phyloP scores from a whole-genome alignment of 306 rosid genomes.

The Pterocarpus santalinus region DNA sequence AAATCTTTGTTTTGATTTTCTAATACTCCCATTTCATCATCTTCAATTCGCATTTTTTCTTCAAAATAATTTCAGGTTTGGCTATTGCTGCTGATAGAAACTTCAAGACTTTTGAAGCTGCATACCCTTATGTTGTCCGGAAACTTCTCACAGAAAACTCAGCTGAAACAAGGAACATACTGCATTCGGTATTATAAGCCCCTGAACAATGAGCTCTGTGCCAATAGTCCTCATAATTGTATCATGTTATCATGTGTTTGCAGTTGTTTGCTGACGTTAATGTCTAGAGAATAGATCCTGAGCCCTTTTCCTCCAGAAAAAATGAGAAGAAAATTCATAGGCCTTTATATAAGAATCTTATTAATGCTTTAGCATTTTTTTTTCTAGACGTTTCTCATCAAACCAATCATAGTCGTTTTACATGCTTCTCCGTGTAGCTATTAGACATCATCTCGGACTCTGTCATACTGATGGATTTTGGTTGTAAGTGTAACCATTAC shows the following conservation, averaged over 20 bases:
- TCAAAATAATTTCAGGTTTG: slow-evolving; percentile 66
- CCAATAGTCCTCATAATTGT: neutral
- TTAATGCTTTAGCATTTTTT: neutral
- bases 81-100: slow-evolving; percentile 82
- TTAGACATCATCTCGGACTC: no score
- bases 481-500: neutral
- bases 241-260: slow-evolving; percentile 16
- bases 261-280: slow-evolving; percentile 7
- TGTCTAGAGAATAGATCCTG: slow-evolving; percentile 26
- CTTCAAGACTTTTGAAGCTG: slow-evolving; percentile 96
- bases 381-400: slow-evolving; percentile 16
- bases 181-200: slow-evolving; percentile 72
- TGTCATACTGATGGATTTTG: slow-evolving; percentile 3
- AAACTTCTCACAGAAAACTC: slow-evolving; percentile 95
- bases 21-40: slow-evolving; percentile 20
- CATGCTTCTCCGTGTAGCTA: slow-evolving; percentile 16
- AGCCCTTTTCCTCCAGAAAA: slow-evolving; percentile 1
- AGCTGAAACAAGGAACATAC: slow-evolving; percentile 70
- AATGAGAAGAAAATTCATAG: slow-evolving; percentile 19
- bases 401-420: slow-evolving; percentile 17
- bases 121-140: slow-evolving; percentile 89
- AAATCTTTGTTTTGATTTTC: slow-evolving; percentile 38
- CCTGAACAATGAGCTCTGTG: slow-evolving; percentile 31
- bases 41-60: slow-evolving; percentile 38
- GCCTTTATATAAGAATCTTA: neutral